phyloP scores from a whole-genome alignment of 495 filamentous ascomycete species.

The Penicillium tannophilum region DNA sequence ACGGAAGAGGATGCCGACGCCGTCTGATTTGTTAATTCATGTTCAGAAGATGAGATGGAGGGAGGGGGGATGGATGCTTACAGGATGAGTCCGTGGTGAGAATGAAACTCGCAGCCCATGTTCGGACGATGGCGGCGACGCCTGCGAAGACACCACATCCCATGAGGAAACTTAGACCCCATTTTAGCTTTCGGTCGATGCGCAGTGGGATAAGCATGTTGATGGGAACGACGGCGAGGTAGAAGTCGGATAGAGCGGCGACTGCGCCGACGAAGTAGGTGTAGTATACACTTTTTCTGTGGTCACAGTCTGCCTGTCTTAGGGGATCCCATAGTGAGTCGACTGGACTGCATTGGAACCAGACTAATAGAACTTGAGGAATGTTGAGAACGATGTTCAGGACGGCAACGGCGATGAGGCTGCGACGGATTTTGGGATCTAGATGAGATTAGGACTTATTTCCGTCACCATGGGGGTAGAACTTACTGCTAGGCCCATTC shows the following conservation, averaged over 20 bases:
- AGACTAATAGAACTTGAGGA: conserved; percentile 25
- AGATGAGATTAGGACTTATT: background rate
- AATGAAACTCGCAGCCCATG: conserved; percentile 31
- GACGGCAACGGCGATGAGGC: conserved; percentile 25
- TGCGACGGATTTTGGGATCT: conserved; percentile 30
- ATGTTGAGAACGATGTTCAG: conserved; percentile 29
- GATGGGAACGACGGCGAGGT: conserved; percentile 29
- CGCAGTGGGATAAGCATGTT: conserved; percentile 26
- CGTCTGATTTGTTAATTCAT: conserved; percentile 18
- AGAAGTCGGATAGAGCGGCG: conserved; percentile 27
- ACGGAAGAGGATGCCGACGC: conserved; percentile 25
- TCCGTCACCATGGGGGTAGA: background rate
- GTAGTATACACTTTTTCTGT: conserved; percentile 28
- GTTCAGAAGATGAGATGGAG: background rate
- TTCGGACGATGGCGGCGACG: conserved; percentile 28
- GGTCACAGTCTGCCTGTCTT: conserved; percentile 22
- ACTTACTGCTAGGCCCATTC: conserved; percentile 29
- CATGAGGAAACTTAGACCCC: conserved; percentile 32
- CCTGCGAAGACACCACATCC: conserved; percentile 30
- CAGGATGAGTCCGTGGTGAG: conserved; percentile 27
- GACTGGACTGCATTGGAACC: conserved; percentile 28
- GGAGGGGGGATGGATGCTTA: conserved; percentile 4
- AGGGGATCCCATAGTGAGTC: conserved; percentile 27
- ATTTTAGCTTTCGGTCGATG: conserved; percentile 32
- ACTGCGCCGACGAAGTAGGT: conserved; percentile 29